phyloP scores from a whole-genome alignment of 2,329 filamentous ascomycete genomes.

The Nemania sp. region DNA sequence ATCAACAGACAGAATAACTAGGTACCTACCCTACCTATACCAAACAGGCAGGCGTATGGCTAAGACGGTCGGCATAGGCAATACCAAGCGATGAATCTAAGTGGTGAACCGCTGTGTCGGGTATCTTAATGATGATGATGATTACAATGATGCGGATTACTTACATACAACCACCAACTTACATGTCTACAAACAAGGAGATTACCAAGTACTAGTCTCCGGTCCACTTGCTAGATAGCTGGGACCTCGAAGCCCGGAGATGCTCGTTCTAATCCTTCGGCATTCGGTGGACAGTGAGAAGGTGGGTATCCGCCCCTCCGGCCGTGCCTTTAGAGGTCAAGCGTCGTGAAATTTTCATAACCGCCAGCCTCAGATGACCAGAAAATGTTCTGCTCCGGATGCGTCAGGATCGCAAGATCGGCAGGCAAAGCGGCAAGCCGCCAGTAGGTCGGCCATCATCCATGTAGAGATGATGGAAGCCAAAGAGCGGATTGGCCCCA shows the following conservation, averaged over 20 bases:
- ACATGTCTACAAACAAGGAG: background rate
- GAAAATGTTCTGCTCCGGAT: background rate
- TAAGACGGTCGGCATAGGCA: background rate
- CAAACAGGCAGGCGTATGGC: background rate
- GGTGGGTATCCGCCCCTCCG: constrained; percentile 23
- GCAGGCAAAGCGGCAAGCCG: constrained; percentile 1
- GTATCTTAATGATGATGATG: too few species aligned
- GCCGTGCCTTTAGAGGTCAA: constrained; percentile 44
- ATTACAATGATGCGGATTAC: too few species aligned
- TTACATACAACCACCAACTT: background rate
- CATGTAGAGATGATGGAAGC: constrained; percentile 25
- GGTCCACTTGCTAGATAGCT: constrained; percentile 23
- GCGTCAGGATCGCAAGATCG: constrained; percentile 6
- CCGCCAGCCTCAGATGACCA: constrained; percentile 6
- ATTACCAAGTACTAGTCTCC: background rate
- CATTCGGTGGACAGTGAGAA: constrained; percentile 8
- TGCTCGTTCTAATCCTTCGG: constrained; percentile 19
- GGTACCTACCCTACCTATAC: too few species aligned
- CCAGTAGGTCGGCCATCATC: constrained; percentile 13
- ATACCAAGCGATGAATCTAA: background rate
- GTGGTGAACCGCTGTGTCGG: too few species aligned
- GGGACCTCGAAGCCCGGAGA: constrained; percentile 16
- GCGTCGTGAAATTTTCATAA: constrained; percentile 28
- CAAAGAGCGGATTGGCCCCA: constrained; percentile 41
- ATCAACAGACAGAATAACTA: background rate